A percentile compares a stretch with the other conserved stretches of the same genome.
These are phyloP conservation scores for Colletotrichum somersetense DNA, from an alignment of 2,329 filamentous ascomycete genomes.

Conservation along the genomic window DNA sequence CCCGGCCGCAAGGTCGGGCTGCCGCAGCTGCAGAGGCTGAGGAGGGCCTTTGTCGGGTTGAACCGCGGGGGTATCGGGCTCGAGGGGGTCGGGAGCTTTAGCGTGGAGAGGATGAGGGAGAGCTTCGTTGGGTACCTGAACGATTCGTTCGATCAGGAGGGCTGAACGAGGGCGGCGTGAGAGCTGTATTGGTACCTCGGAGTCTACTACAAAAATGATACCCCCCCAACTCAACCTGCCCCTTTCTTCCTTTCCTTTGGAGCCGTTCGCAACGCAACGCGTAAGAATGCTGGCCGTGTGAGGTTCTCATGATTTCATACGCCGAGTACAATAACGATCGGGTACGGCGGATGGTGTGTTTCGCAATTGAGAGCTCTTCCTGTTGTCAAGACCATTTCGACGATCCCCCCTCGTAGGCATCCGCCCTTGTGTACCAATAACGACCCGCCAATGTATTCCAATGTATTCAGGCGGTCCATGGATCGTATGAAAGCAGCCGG, in stretches of 20 bases:
- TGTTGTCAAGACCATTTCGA: not conserved
- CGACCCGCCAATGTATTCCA: not conserved
- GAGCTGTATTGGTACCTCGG: not conserved
- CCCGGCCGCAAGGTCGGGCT: slow-evolving; percentile 76
- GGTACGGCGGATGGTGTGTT: not conserved
- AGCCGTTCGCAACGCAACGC: not conserved
- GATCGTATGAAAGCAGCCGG: not conserved
- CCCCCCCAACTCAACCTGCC: not conserved
- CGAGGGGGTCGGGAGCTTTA: slow-evolving; percentile 67
- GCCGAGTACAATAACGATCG: not conserved
- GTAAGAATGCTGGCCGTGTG: too few relatives aligned
- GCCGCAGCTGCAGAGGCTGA: slow-evolving; percentile 81
- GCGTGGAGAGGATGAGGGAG: slow-evolving; percentile 67
- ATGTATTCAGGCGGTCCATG: not conserved
- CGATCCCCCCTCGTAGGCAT: not conserved
- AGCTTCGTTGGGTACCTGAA: slow-evolving; percentile 77
- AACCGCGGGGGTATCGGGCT: slow-evolving; percentile 77
- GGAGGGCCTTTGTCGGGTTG: slow-evolving; percentile 81
- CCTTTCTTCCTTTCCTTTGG: not conserved
- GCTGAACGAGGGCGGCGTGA: slow-evolving; percentile 48
- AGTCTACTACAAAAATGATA: slow-evolving; percentile 18
- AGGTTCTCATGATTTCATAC: not conserved
- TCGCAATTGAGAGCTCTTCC: not conserved
- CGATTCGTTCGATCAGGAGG: slow-evolving; percentile 71
- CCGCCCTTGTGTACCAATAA: not conserved